phyloP scores from a whole-genome alignment of 352 stramenopile species.

The Pythium coloratum region DNA sequence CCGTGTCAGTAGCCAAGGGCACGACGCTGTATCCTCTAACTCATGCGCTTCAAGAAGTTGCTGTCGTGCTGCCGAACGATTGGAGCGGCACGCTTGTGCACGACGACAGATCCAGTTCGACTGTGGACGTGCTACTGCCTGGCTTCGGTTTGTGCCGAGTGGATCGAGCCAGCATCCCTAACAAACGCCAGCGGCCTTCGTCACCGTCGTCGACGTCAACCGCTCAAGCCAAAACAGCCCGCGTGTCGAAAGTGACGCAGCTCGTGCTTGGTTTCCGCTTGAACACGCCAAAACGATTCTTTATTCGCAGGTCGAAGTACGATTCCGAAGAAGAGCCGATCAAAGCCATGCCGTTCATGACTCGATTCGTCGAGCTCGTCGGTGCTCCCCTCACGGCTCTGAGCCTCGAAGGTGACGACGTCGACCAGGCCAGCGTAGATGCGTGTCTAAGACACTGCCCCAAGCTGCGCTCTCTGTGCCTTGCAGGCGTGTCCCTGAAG shows the following conservation, averaged over 20 bases:
- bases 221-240: not conserved
- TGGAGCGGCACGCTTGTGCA: slow-evolving; percentile 3
- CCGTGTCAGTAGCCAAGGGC: not conserved
- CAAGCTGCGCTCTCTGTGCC: slow-evolving; percentile 1
- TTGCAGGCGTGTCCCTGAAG: not conserved
- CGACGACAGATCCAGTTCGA: not conserved
- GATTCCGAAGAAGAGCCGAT: not conserved
- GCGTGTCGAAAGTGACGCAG: not conserved
- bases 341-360: slow-evolving; percentile 5
- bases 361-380: not conserved
- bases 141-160: slow-evolving; percentile 13
- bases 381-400: not conserved
- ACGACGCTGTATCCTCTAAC: not conserved
- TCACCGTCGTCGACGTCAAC: not conserved
- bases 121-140: slow-evolving; percentile 11
- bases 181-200: slow-evolving; percentile 1
- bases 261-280: slow-evolving; percentile 5
- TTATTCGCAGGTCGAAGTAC: not conserved
- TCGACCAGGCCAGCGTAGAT: slow-evolving; percentile 5
- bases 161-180: slow-evolving; percentile 4
- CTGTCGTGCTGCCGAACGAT: slow-evolving; percentile 2
- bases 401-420: not conserved
- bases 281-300: not conserved
- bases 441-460: slow-evolving; percentile 3
- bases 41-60: not conserved